phyloP scores from a whole-genome alignment of 2,329 filamentous ascomycete species.

The Teratosphaeria gauchensis region DNA sequence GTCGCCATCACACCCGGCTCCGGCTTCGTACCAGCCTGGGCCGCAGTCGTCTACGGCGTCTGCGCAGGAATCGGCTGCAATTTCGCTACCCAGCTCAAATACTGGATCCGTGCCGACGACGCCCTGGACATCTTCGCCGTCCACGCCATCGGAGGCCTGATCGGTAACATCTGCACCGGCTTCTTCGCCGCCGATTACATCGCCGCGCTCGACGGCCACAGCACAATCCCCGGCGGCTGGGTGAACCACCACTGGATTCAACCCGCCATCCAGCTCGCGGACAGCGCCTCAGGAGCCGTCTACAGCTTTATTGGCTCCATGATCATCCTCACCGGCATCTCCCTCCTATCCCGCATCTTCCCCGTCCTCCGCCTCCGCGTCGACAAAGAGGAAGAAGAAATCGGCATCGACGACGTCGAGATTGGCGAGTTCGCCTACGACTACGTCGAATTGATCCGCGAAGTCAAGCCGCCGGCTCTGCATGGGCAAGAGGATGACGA shows the following conservation, averaged over 20 bases:
- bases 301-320: conserved; percentile 63
- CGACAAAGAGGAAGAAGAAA: conserved; percentile 66
- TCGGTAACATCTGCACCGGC: conserved; percentile 69
- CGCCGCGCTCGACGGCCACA: conserved; percentile 64
- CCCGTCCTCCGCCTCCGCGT: conserved; percentile 67
- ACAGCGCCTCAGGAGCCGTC: conserved; percentile 62
- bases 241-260: conserved; percentile 76
- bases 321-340: conserved; percentile 44
- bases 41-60: conserved; percentile 69
- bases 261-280: conserved; percentile 73
- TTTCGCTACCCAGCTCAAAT: conserved; percentile 87
- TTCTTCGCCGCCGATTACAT: conserved; percentile 83
- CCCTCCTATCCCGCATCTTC: conserved; percentile 66
- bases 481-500: not conserved
- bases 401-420: conserved; percentile 78
- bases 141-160: conserved; percentile 66
- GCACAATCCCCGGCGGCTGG: conserved; percentile 65
- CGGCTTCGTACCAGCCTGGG: conserved; percentile 76
- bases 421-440: conserved; percentile 95
- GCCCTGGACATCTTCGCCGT: conserved; percentile 79
- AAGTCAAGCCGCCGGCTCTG: conserved; percentile 39
- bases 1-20: conserved; percentile 84
- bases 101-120: conserved; percentile 69
- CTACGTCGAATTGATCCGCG: conserved; percentile 73
- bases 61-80: conserved; percentile 71